Evolutionary conservation across 208 protist species (phyloP), one percentile per base, ranked within the genome.

Genomic region (Acanthamoeba triangularis): DNA sequence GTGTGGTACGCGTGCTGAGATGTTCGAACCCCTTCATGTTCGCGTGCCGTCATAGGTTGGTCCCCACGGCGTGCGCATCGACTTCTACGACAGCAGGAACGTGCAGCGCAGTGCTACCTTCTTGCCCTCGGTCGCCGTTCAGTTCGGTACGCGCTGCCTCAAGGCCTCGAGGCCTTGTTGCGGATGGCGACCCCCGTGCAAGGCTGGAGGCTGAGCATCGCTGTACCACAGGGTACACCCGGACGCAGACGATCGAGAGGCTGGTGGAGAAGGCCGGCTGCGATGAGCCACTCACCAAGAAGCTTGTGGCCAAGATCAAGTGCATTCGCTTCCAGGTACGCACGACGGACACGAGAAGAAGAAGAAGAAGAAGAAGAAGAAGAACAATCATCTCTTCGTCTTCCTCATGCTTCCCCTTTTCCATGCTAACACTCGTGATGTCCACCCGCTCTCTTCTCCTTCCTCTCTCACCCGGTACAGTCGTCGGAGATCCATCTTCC

Each of bases 231-330:
- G 80, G 80, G 14, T 88, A 88, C 52, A 61, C 41, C 23, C 41
- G 47, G 6, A 59, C n/a, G 30, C 47, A 88, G 52, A 88, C 80
- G 18, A 88, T 88, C 80, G 80, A 88, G 33, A 88, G 80, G 23
- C 80, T 88, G 41, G 52, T 88, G 20, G 80, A 88, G 33, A 88
- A 88, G 47, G 41, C 80, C 28, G 80, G 80, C 47, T 88, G 80
- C 80, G 41, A 88, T 14, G 80, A 88, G 25, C 47, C 52, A 0
- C 52, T 88, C 18, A 61, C 41, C 80, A 88, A 88, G 52, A 61
- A 88, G 52, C 47, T 88, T 1, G 80, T 63, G 41, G 52, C 41
- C 13, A 88, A 61, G 80, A 88, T 88, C 80, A 88, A 88, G 80
- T 63, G 47, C 47, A 61, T 88, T 5, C 80, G 80, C 44, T 88